phyloP scores from a whole-genome alignment of 1,139 yeast species.

The Yamadazyma kanchanaburiensis region DNA sequence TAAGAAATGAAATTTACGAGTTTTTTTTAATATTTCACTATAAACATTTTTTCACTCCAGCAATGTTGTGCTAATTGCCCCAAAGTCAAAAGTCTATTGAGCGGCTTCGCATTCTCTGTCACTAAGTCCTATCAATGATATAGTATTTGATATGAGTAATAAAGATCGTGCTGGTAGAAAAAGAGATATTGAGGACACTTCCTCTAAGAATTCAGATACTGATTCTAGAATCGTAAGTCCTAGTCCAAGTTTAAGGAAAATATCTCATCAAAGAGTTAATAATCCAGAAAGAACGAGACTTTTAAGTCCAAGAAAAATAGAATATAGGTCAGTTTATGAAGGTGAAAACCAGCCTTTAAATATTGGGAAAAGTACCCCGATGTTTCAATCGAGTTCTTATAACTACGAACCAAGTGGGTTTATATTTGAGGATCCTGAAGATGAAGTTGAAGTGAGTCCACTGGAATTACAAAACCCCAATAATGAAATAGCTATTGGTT shows the following conservation, averaged over 20 bases:
- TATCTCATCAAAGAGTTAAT: slow-evolving; percentile 27
- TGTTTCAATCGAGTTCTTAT: slow-evolving; percentile 1
- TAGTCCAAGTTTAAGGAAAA: slow-evolving; percentile 30
- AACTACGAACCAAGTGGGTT: slow-evolving; percentile 1
- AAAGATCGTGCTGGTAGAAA: slow-evolving; percentile 3
- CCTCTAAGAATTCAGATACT: too few relatives aligned
- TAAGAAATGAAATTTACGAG: too few relatives aligned
- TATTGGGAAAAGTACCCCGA: slow-evolving; percentile 7
- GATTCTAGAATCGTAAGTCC: slow-evolving; percentile 22
- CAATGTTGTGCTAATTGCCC: too few relatives aligned
- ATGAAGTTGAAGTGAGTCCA: background rate
- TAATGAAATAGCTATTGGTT: background rate
- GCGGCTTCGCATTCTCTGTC: too few relatives aligned
- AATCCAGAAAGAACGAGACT: slow-evolving; percentile 8
- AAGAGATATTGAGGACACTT: too few relatives aligned
- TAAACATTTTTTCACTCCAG: too few relatives aligned
- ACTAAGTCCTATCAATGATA: too few relatives aligned
- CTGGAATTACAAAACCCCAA: too few relatives aligned
- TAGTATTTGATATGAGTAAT: too few relatives aligned
- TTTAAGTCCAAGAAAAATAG: slow-evolving; percentile 6
- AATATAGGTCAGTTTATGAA: slow-evolving; percentile 14
- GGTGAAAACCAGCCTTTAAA: slow-evolving; percentile 13
- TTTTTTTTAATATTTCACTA: too few relatives aligned
- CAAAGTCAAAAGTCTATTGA: too few relatives aligned
- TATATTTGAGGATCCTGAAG: background rate